Evolutionary conservation across 2,329 filamentous ascomycete species (phyloP).

Genomic region (Clonostachys chloroleuca): DNA sequence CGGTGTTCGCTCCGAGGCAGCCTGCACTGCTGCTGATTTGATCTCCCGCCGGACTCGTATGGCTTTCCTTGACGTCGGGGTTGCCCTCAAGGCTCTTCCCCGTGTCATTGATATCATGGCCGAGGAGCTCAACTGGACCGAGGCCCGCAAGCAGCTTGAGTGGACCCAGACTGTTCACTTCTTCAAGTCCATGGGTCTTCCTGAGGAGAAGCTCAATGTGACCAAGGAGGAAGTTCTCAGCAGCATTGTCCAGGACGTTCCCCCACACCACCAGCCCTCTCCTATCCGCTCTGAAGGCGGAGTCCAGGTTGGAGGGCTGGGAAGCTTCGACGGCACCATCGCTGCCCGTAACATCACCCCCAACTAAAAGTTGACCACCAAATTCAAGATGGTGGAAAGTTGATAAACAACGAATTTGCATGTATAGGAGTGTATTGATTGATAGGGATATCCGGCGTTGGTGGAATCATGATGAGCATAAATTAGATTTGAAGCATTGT

Average conservation of each 20-base stretch:
- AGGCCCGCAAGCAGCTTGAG: conserved; percentile 47
- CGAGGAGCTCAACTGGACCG: conserved; percentile 63
- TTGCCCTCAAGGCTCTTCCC: conserved; percentile 64
- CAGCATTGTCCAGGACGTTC: not conserved
- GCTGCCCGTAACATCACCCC: not conserved
- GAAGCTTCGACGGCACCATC: not conserved
- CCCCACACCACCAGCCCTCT: not conserved
- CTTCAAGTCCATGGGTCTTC: conserved; percentile 38
- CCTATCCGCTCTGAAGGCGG: not conserved
- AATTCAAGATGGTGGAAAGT: no score
- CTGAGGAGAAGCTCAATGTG: conserved; percentile 3
- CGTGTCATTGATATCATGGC: conserved; percentile 69
- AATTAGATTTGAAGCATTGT: no score
- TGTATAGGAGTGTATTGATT: no score
- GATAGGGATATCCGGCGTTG: no score
- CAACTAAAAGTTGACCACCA: not conserved
- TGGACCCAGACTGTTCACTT: conserved; percentile 49
- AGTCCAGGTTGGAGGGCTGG: not conserved
- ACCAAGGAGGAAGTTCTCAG: conserved; percentile 2
- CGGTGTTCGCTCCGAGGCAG: conserved; percentile 68
- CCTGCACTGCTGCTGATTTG: conserved; percentile 67
- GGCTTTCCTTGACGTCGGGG: conserved; percentile 72
- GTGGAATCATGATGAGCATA: no score
- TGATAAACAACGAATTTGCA: no score
- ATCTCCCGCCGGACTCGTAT: conserved; percentile 67